Evolutionary conservation across 2,329 filamentous ascomycete species (phyloP), one percentile per base, ranked within the genome.

Genomic region (Fusarium papillatum): DNA sequence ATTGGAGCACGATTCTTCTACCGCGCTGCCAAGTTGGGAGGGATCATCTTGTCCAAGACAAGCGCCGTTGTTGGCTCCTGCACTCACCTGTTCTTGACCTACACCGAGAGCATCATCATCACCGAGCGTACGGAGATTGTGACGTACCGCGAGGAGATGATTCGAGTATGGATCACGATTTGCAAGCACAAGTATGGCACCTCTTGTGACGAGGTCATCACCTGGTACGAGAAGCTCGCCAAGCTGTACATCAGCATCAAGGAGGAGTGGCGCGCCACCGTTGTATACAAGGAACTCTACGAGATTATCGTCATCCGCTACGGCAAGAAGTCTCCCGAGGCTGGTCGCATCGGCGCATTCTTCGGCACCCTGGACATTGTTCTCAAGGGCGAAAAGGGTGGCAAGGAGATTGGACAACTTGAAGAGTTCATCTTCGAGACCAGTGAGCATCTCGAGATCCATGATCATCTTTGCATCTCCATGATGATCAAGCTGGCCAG

Each of bases 111-210:
- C 1, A 83, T 84, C 22, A 79, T 76, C 7, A 81, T 85, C 61
- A 83, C 81, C 1, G 72, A 80, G 73, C 76, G 83, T 24, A 85
- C 83, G 0, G 80, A 84, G 38, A 82, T 84, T 14, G 80, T 83
- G 31, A 82, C 76, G 0, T 83, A 80, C 19, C 82, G 84, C 6
- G 84, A 85, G 71, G 80, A 84, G 75, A 84, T 85, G 78, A 83
- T 85, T 36, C 79, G 78, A 1, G 76, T 83, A 71, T 84, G 84
- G 78, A 85, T 86, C 7, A 80, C 83, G 36, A 80, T 85, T 6
- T 83, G 80, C 76, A 83, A 81, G 68, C 75, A 77, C 71, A 83
- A 81, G 68, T 79, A 84, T 22, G 84, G 84, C 5, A 60, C 69
- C 1, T 75, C 81, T 2, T 83, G 81, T n/a, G 81, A 85, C 24